Percentiles rank a stretch among this genome's conserved stretches.
phyloP scores from a whole-genome alignment of 2,329 filamentous ascomycete genomes.

The Aureobasidium sp. region DNA sequence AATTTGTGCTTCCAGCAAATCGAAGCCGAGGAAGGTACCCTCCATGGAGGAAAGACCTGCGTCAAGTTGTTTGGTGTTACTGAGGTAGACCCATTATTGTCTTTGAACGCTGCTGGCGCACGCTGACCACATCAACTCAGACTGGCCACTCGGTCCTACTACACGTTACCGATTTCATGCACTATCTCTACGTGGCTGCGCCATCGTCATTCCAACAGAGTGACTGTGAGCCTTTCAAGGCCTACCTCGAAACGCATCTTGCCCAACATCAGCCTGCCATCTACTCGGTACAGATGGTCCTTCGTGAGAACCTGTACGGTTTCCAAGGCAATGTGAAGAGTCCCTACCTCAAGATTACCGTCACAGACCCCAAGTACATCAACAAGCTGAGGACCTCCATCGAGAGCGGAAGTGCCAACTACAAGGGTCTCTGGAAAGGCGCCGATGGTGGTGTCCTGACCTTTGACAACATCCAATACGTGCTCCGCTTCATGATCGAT shows the following conservation, averaged over 20 bases:
- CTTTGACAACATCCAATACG: conserved; percentile 93
- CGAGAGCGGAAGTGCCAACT: conserved; percentile 72
- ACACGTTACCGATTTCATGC: conserved; percentile 91
- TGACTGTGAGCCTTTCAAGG: conserved; percentile 72
- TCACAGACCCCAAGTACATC: conserved; percentile 82
- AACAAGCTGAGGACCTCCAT: conserved; percentile 67
- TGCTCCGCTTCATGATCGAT: conserved; percentile 96
- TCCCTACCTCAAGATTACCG: conserved; percentile 87
- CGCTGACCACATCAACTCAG: conserved; percentile 29
- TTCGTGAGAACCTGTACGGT: conserved; percentile 86
- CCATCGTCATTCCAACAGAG: conserved; percentile 71
- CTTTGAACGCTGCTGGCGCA: background rate
- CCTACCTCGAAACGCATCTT: conserved; percentile 72
- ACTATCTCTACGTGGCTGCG: conserved; percentile 91
- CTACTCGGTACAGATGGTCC: conserved; percentile 70
- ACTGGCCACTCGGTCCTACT: conserved; percentile 84
- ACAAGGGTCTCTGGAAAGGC: conserved; percentile 80
- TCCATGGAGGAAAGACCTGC: conserved; percentile 67
- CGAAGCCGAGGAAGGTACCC: conserved; percentile 81
- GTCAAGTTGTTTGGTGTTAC: conserved; percentile 94
- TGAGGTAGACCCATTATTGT: conserved; percentile 45
- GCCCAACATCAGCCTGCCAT: conserved; percentile 69
- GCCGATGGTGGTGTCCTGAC: conserved; percentile 69
- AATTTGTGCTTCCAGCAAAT: conserved; percentile 90
- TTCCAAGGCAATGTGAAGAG: conserved; percentile 91